Evolutionary conservation across 495 filamentous ascomycete species (phyloP).

Genomic region (Aspergillus incahuasiensis): DNA sequence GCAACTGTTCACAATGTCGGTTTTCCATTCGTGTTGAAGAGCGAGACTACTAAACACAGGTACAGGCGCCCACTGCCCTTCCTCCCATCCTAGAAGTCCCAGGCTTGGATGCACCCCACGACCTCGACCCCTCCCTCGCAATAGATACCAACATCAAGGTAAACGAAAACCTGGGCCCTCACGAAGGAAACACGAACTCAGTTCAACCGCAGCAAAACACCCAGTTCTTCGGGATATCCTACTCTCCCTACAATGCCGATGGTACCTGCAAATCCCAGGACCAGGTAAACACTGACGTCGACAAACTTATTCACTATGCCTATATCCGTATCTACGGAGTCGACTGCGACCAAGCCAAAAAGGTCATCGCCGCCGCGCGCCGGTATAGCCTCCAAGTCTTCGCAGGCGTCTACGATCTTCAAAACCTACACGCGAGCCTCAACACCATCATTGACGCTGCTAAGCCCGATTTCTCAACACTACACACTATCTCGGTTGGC

Average conservation of each 20-base stretch:
- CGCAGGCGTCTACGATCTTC: conserved; percentile 65
- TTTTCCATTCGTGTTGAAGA: too few species aligned
- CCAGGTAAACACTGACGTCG: conserved; percentile 61
- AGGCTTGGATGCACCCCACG: conserved; percentile 1
- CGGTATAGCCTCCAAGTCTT: conserved; percentile 61
- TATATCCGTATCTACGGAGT: conserved; percentile 75
- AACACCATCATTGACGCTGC: conserved; percentile 51
- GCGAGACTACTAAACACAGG: not conserved
- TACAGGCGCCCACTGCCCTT: conserved; percentile 3
- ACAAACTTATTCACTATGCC: conserved; percentile 46
- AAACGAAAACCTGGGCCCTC: conserved; percentile 3
- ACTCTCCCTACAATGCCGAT: conserved; percentile 67
- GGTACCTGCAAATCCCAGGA: conserved; percentile 61
- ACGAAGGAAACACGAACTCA: not conserved
- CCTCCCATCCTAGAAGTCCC: conserved; percentile 6
- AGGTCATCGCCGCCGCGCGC: conserved; percentile 55
- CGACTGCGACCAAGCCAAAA: conserved; percentile 67
- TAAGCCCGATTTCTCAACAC: conserved; percentile 52
- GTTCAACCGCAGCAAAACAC: conserved; percentile 4
- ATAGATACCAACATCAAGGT: conserved; percentile 2
- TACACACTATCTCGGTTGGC: conserved; percentile 71
- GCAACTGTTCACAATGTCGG: conserved; percentile 1
- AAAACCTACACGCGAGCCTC: conserved; percentile 49
- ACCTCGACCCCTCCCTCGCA: conserved; percentile 13
- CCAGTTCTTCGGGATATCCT: conserved; percentile 54